Conservation (phyloP, 1,139 yeast species). For the Yamadazyma spencermartinsiae region DNA sequence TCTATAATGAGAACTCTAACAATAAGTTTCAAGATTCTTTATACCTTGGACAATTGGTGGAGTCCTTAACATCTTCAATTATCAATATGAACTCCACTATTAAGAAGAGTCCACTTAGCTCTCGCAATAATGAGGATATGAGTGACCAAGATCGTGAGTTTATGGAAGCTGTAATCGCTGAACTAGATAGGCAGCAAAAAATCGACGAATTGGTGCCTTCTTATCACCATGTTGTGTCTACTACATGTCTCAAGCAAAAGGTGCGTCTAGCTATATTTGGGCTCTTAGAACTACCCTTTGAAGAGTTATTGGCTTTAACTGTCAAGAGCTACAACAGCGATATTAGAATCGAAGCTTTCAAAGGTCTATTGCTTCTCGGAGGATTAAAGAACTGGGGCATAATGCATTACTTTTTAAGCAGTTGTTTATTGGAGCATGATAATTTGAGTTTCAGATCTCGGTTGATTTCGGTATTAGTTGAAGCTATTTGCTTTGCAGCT, state of each 20-base stretch:
- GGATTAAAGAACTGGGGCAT: conserved; percentile 68
- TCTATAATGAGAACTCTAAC: conserved; percentile 83
- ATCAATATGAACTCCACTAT: conserved; percentile 20
- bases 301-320: conserved; percentile 54
- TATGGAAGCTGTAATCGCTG: conserved; percentile 29
- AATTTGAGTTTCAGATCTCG: conserved; percentile 53
- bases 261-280: conserved; percentile 62
- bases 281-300: conserved; percentile 50
- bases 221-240: conserved; percentile 58
- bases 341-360: conserved; percentile 68
- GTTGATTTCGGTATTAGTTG: conserved; percentile 48
- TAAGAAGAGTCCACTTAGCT: conserved; percentile 13
- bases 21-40: conserved; percentile 75
- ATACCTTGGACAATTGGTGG: conserved; percentile 62
- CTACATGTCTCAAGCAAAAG: conserved; percentile 57
- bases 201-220: conserved; percentile 90
- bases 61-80: conserved; percentile 49
- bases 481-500: conserved; percentile 68
- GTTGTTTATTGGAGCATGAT: conserved; percentile 53
- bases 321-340: conserved; percentile 48
- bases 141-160: conserved; percentile 24
- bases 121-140: conserved; percentile 3
- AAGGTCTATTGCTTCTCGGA: conserved; percentile 69
- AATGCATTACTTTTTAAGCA: conserved; percentile 60
- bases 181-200: conserved; percentile 72